Percentiles rank a stretch among this genome's conserved stretches.
Conservation (phyloP, 116 monocot species). For the Trichopus zeylanicus region DNA sequence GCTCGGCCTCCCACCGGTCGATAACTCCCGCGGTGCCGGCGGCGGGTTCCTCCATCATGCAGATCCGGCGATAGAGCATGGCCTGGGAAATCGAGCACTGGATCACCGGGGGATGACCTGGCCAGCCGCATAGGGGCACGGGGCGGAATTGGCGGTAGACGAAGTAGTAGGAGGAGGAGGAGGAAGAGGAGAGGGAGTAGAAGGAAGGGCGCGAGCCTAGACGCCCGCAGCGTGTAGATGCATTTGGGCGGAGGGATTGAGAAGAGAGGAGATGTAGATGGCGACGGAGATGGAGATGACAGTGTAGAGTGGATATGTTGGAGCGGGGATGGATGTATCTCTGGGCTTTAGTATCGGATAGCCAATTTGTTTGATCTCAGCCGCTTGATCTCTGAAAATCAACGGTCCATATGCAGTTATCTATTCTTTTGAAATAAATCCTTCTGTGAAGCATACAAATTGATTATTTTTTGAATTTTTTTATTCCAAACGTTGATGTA, state of each 20-base stretch:
- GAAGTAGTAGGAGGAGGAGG: too few species aligned
- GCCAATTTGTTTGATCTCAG: too few species aligned
- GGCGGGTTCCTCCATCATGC: constrained; percentile 35
- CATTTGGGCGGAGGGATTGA: constrained; percentile 9
- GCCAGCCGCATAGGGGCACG: neutral
- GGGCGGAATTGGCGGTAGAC: neutral
- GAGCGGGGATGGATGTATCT: too few species aligned
- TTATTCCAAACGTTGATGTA: too few species aligned
- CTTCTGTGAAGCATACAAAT: too few species aligned
- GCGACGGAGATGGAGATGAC: too few species aligned
- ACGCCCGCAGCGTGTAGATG: constrained; percentile 6
- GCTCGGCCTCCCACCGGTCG: constrained; percentile 57
- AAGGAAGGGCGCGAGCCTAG: constrained; percentile 1
- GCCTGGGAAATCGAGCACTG: constrained; percentile 54
- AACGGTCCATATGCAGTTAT: too few species aligned
- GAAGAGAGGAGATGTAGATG: neutral
- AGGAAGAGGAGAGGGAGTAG: constrained; percentile 7
- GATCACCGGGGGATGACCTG: neutral
- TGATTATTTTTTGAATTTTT: too few species aligned
- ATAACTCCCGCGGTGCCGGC: constrained; percentile 26
- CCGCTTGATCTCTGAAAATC: too few species aligned
- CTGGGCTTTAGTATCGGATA: too few species aligned
- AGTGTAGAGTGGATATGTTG: too few species aligned
- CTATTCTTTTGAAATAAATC: too few species aligned
- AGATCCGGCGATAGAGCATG: constrained; percentile 59